Percentiles rank a stretch among this genome's conserved stretches.
phyloP scores from a whole-genome alignment of 108 stramenopile species.

The Pseudonitzschia multistriata region DNA sequence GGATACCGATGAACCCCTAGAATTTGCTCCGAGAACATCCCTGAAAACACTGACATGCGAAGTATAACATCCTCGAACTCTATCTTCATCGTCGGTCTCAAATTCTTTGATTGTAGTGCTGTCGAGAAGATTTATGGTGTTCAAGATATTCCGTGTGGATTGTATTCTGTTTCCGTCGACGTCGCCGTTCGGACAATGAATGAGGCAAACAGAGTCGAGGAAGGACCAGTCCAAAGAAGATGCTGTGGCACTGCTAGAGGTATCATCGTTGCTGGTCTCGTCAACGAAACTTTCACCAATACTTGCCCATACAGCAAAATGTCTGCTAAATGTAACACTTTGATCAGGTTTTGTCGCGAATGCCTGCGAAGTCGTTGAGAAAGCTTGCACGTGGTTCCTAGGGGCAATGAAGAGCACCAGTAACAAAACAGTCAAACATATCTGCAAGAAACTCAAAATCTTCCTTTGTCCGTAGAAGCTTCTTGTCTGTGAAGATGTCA shows the following conservation, averaged over 20 bases:
- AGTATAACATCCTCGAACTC: constrained; percentile 47
- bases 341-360: background rate
- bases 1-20: background rate
- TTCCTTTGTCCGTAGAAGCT: background rate
- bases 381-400: background rate
- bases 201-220: constrained; percentile 37
- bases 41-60: constrained; percentile 38
- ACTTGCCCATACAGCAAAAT: background rate
- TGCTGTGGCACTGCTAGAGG: background rate
- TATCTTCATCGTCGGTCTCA: constrained; percentile 48
- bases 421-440: background rate
- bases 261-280: background rate
- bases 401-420: background rate
- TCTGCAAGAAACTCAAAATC: background rate
- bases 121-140: constrained; percentile 26
- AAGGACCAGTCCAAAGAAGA: constrained; percentile 34
- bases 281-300: background rate
- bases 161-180: constrained; percentile 19
- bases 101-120: constrained; percentile 40
- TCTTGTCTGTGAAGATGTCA: background rate
- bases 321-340: background rate
- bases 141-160: constrained; percentile 21
- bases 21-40: constrained; percentile 15
- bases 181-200: constrained; percentile 48
- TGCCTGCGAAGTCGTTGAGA: background rate